Conservation (phyloP, 306 rosid species). For the Ormosia semicastrata region DNA sequence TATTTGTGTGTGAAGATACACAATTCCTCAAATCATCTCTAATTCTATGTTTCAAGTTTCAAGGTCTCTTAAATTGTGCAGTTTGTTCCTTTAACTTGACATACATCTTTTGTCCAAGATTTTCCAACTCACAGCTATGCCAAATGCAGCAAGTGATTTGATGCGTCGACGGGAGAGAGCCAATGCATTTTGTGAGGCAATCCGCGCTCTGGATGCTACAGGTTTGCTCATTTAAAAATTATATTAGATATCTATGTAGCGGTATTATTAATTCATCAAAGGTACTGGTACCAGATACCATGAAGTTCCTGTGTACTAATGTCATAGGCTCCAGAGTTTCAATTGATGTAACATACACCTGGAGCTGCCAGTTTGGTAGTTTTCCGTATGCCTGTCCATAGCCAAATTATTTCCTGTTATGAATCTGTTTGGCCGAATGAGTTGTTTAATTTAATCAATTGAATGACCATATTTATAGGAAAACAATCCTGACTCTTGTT, state of each 20-base stretch:
- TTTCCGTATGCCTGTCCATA: not conserved
- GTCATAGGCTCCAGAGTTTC: not conserved
- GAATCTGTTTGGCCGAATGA: not conserved
- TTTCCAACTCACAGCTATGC: conserved; percentile 68
- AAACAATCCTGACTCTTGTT: not conserved
- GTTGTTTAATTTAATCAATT: not conserved
- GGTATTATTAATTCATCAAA: not conserved
- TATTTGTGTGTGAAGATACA: no score
- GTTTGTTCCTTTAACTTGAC: conserved; percentile 62
- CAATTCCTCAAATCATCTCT: no score
- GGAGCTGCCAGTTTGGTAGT: not conserved
- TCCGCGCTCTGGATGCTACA: conserved; percentile 96
- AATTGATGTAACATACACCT: not conserved
- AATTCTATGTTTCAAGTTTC: not conserved
- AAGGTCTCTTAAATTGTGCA: conserved; percentile 8
- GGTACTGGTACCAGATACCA: not conserved
- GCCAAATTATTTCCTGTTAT: not conserved
- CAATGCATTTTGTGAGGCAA: conserved; percentile 92
- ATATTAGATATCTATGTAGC: not conserved
- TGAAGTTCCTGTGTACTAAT: not conserved
- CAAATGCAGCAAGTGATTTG: conserved; percentile 55
- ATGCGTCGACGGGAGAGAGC: conserved; percentile 69
- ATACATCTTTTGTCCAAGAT: conserved; percentile 97
- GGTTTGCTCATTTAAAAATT: conserved; percentile 44
- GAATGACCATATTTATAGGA: not conserved